These are phyloP conservation scores for Pleurozium schreberi DNA, from an alignment of 225 moss, liverwort and hornwort genomes.

Conservation along the genomic window DNA sequence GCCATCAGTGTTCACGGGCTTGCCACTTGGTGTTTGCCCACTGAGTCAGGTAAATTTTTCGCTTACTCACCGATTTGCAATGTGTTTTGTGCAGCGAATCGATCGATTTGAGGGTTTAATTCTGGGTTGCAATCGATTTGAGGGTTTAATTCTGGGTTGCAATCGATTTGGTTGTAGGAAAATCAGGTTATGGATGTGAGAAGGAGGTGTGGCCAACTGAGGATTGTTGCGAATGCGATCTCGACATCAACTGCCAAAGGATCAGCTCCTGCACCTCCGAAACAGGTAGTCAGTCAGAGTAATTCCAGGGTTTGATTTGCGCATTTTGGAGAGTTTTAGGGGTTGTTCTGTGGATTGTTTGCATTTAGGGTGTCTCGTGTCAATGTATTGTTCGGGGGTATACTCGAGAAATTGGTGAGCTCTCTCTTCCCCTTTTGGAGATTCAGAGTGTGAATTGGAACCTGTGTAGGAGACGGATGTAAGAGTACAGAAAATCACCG, in stretches of 20 bases:
- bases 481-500: slow-evolving; percentile 45
- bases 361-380: background rate
- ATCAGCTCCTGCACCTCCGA: slow-evolving; percentile 29
- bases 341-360: background rate
- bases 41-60: background rate
- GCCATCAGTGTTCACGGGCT: background rate
- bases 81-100: background rate
- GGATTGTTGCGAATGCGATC: slow-evolving; percentile 16
- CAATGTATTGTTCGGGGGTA: background rate
- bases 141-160: background rate
- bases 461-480: slow-evolving; percentile 60
- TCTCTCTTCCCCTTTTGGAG: background rate
- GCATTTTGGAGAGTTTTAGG: background rate
- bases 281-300: background rate
- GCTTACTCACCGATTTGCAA: background rate
- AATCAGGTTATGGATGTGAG: slow-evolving; percentile 1
- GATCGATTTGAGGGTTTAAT: too few species aligned
- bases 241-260: slow-evolving; percentile 25
- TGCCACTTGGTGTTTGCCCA: background rate
- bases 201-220: slow-evolving; percentile 5
- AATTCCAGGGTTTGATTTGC: background rate
- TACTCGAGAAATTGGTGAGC: background rate
- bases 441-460: background rate
- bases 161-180: background rate
- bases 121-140: too few species aligned